phyloP scores from a whole-genome alignment of 2,329 filamentous ascomycete genomes.

The Chrysoporthe austroafricana region DNA sequence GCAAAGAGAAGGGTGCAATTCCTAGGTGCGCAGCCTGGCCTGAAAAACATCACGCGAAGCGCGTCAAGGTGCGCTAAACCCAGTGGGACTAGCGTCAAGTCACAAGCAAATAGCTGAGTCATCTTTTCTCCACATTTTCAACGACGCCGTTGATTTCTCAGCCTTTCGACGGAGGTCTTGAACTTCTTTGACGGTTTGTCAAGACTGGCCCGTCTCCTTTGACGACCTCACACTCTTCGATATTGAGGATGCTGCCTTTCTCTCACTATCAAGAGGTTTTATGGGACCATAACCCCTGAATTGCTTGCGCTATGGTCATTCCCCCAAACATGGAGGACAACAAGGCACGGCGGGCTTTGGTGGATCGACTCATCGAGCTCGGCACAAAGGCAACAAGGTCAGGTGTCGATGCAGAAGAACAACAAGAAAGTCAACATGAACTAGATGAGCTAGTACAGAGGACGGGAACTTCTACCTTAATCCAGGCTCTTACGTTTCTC shows the following conservation, averaged over 20 bases:
- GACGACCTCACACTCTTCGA: neutral
- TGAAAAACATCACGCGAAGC: constrained; percentile 12
- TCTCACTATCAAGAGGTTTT: too few relatives aligned
- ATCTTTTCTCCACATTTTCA: neutral
- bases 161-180: neutral
- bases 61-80: constrained; percentile 21
- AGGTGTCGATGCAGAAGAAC: constrained; percentile 36
- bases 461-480: constrained; percentile 40
- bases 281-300: neutral
- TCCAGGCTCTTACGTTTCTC: constrained; percentile 65
- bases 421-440: constrained; percentile 42
- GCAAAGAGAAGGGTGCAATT: constrained; percentile 1
- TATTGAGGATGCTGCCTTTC: constrained; percentile 6
- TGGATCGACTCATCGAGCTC: constrained; percentile 43
- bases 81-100: neutral
- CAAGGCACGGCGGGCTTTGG: constrained; percentile 36
- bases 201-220: neutral
- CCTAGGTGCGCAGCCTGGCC: neutral
- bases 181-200: neutral
- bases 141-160: neutral
- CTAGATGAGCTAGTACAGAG: constrained; percentile 53
- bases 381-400: constrained; percentile 57
- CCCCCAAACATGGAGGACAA: constrained; percentile 27
- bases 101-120: constrained; percentile 15
- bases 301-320: too few relatives aligned